Conservation (phyloP, 805 yeast species). For the Saccharomycopsis fibuligera region DNA sequence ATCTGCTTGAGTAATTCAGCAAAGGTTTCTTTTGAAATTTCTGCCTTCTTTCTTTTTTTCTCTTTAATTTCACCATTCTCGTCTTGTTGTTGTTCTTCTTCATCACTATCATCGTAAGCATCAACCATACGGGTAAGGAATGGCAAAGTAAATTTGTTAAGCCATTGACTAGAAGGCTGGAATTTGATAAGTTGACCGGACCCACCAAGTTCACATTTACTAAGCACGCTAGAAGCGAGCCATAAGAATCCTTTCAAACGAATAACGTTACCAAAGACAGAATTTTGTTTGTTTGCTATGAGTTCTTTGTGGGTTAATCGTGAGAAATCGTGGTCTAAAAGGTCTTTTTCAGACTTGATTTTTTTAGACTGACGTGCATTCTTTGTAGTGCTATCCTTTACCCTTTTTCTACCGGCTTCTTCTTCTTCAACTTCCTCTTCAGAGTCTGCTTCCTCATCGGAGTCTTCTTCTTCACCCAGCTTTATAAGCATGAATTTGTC, state of each 20-base stretch:
- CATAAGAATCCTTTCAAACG: constrained; percentile 41
- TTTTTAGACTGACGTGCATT: constrained; percentile 5
- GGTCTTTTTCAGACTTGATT: constrained; percentile 4
- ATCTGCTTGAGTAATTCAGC: constrained; percentile 31
- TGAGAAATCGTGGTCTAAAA: constrained; percentile 8
- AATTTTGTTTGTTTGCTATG: constrained; percentile 31
- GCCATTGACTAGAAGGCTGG: constrained; percentile 12
- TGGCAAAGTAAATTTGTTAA: constrained; percentile 17
- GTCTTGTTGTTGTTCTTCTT: neutral
- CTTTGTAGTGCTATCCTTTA: neutral
- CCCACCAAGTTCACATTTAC: constrained; percentile 19
- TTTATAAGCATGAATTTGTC: constrained; percentile 32
- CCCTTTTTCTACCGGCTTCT: neutral
- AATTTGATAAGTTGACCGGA: constrained; percentile 20
- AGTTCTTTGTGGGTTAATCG: constrained; percentile 25
- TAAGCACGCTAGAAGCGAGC: constrained; percentile 34
- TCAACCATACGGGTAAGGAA: constrained; percentile 3
- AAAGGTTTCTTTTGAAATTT: constrained; percentile 4
- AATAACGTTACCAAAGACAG: constrained; percentile 33
- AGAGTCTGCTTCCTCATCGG: constrained; percentile 11
- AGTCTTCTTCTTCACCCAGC: constrained; percentile 23
- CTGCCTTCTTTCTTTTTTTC: constrained; percentile 1
- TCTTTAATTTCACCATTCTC: constrained; percentile 5
- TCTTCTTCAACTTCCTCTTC: neutral
- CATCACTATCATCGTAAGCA: neutral